phyloP scores from a whole-genome alignment of 345 rosid genomes.

The Populus deltoides region DNA sequence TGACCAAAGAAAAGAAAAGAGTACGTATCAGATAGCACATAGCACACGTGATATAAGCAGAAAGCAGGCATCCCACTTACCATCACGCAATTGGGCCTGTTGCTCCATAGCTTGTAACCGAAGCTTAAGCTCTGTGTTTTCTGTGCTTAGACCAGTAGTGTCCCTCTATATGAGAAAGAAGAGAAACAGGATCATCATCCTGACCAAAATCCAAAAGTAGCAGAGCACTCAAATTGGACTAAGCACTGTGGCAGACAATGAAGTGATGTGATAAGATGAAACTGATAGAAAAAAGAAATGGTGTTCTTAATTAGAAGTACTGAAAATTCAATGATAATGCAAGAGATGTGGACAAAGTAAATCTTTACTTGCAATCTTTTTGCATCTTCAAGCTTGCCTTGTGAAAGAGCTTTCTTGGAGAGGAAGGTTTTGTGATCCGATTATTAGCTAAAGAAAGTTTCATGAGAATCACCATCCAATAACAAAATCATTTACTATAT shows the following conservation, averaged over 20 bases:
- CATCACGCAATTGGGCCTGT: conserved; percentile 83
- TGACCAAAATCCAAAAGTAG: not conserved
- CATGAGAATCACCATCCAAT: not conserved
- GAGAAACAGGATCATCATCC: not conserved
- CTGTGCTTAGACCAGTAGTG: conserved; percentile 66
- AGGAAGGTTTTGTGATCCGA: not conserved
- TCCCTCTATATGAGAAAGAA: conserved; percentile 56
- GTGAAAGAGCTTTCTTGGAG: not conserved
- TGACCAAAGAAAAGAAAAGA: not conserved
- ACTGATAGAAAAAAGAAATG: not conserved
- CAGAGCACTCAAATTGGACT: not conserved
- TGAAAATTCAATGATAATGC: not conserved
- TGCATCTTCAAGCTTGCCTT: not conserved
- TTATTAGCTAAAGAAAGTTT: not conserved
- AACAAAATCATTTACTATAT: not conserved
- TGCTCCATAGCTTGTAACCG: conserved; percentile 88
- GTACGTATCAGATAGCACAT: too few relatives aligned
- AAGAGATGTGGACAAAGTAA: too few relatives aligned
- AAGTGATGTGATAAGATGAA: not conserved
- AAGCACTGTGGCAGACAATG: not conserved
- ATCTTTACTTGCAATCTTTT: not conserved
- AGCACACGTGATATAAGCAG: not conserved
- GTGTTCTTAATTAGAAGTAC: not conserved
- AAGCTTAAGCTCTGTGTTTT: conserved; percentile 90
- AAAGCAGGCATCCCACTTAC: conserved; percentile 31